Base-by-base conservation (phyloP, 2,329 filamentous ascomycete genomes). In the Davidsoniella virescens region DNA sequence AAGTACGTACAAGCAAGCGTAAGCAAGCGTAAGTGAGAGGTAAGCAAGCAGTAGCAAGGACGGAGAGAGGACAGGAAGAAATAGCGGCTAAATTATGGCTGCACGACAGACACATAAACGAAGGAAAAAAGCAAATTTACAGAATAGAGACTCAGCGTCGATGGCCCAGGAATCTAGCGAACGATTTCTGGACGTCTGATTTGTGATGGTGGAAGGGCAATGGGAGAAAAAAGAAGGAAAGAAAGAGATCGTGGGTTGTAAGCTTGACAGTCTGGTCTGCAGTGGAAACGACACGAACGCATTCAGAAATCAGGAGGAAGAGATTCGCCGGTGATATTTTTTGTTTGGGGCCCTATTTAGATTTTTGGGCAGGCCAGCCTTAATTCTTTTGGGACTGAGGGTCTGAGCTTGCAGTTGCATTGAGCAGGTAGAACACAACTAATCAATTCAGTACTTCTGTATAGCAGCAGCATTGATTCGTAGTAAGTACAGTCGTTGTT, bases 261-360 rank as follows among this genome's bases (percentile, higher is more conserved):
- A 44, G 40, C 43, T 51, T 45, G 50, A 43, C 37, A 40, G 47
- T 42, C 25, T 26, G 44, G 23, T 23, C 40, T 43, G 47, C 40
- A 44, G 23, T 46, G 44, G 38, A 53, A 48, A 47, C 44, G 39
- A 47, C 48, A 49, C 48, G 52, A 53, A 50, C 49, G 18, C 40
- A 47, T 51, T 49, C 40, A 51, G 20, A 23, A 23, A 5, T 23
- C 20, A 23, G 20, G 20, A 23, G 52, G 44, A 45, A 42, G 37
- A 51, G 38, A 37, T 18, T 40, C 26, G 44, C 26, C 39, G 33
- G 39, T 44, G 44, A 43, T 52, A 44, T 47, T 48, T 47, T 48
- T 44, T 44, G 42, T 23, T 33, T 33, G 29, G 9, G 29, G 29
- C 29, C 9, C 29, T 33, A 33, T 33, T 33, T 33, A 33, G 29